Percentiles rank a stretch among this genome's conserved stretches.
phyloP scores from a whole-genome alignment of 208 protist species.

The Naegleria lovaniensis region DNA sequence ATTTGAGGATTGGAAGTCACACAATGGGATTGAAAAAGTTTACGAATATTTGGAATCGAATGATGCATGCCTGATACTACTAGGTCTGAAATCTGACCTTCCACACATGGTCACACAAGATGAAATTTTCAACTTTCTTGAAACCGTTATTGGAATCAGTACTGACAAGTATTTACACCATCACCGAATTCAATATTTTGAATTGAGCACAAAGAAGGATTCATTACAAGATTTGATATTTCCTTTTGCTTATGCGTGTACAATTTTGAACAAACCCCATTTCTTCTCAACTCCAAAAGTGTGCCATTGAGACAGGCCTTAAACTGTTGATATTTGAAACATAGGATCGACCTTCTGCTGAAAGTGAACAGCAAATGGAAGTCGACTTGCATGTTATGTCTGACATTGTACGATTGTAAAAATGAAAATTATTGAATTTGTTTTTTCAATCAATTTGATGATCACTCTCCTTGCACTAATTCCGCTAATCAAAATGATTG shows the following conservation, averaged over 20 bases:
- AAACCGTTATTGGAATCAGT: not conserved
- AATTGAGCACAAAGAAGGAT: not conserved
- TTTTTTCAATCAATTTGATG: too few relatives aligned
- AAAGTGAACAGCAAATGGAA: too few relatives aligned
- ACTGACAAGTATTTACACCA: not conserved
- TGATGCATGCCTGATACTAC: not conserved
- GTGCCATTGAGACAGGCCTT: too few relatives aligned
- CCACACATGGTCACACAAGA: not conserved
- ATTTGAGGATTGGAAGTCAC: not conserved
- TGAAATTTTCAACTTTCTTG: not conserved
- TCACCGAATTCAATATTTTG: not conserved
- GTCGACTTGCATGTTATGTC: too few relatives aligned
- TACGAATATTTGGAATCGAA: not conserved
- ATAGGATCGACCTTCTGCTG: too few relatives aligned
- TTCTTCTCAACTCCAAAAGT: too few relatives aligned
- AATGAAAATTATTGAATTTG: too few relatives aligned
- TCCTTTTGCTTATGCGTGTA: not conserved
- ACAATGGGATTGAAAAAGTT: not conserved
- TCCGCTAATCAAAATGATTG: too few relatives aligned
- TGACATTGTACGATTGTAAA: too few relatives aligned
- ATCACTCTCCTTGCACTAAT: too few relatives aligned
- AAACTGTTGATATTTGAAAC: too few relatives aligned
- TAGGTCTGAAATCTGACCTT: not conserved
- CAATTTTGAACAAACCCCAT: too few relatives aligned
- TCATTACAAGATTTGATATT: not conserved